Evolutionary conservation across 768 basidiomycete species (phyloP).

Genomic region (Rhodotorula taiwanensis): DNA sequence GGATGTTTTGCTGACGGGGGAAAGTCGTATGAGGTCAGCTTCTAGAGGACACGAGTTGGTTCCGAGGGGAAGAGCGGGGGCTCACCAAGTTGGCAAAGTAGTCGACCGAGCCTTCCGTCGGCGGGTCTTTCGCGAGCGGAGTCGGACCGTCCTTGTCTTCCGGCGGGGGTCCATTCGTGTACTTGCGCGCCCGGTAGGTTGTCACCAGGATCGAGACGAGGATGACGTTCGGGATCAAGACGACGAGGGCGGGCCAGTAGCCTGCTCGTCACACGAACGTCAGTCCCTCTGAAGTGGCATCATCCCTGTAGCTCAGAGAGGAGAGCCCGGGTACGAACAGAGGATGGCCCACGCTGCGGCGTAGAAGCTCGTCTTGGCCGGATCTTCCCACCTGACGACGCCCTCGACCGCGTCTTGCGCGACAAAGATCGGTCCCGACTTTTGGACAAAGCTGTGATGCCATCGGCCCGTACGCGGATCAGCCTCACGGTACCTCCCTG

Average conservation of each 20-base stretch:
- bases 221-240: conserved; percentile 25
- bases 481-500: too few relatives aligned
- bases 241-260: conserved; percentile 18
- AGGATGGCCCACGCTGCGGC: conserved; percentile 31
- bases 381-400: conserved; percentile 38
- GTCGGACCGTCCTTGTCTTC: conserved; percentile 20
- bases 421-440: conserved; percentile 39
- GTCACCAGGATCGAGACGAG: conserved; percentile 24
- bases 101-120: conserved; percentile 23
- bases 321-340: conserved; percentile 16
- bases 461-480: too few relatives aligned
- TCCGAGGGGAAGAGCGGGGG: too few relatives aligned
- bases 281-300: neutral
- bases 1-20: conserved; percentile 37
- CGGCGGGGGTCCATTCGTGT: neutral
- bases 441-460: conserved; percentile 41
- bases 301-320: too few relatives aligned
- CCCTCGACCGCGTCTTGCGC: conserved; percentile 38
- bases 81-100: conserved; percentile 33
- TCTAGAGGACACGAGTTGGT: neutral
- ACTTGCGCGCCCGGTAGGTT: conserved; percentile 13
- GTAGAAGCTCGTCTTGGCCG: conserved; percentile 38
- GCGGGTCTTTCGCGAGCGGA: conserved; percentile 12
- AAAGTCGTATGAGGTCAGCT: too few relatives aligned
- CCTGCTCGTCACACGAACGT: neutral